phyloP scores from a whole-genome alignment of 2,329 filamentous ascomycete species.

The Ilyonectria sp. region DNA sequence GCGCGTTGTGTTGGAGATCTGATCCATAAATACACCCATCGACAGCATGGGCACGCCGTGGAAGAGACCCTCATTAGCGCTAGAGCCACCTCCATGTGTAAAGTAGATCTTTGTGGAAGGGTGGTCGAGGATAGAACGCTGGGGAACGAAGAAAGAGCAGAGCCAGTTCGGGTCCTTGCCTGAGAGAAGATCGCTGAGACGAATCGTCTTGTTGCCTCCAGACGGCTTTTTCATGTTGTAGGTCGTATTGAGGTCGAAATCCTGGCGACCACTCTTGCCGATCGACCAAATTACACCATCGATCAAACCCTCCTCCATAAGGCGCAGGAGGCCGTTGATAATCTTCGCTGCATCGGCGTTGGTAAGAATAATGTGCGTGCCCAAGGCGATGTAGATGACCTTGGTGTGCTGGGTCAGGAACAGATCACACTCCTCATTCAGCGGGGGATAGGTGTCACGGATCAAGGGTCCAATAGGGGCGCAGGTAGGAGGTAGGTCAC shows the following conservation, averaged over 20 bases:
- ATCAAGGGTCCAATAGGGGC: conserved; percentile 57
- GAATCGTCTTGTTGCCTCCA: background rate
- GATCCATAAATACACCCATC: conserved; percentile 56
- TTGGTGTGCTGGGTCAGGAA: conserved; percentile 50
- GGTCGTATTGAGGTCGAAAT: conserved; percentile 29
- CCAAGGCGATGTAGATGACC: conserved; percentile 56
- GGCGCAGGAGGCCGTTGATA: conserved; percentile 45
- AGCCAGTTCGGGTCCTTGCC: conserved; percentile 46
- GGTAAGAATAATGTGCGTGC: conserved; percentile 55
- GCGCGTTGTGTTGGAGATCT: conserved; percentile 52
- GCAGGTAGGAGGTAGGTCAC: conserved; percentile 57
- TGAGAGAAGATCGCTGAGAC: conserved; percentile 39
- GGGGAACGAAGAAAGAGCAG: conserved; percentile 53
- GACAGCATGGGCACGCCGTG: conserved; percentile 53
- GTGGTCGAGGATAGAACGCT: conserved; percentile 55
- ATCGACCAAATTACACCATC: conserved; percentile 57
- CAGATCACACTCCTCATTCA: conserved; percentile 41
- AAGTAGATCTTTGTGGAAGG: conserved; percentile 51
- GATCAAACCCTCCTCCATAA: conserved; percentile 43
- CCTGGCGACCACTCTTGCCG: conserved; percentile 39
- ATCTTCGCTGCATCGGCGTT: conserved; percentile 47
- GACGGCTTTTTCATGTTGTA: background rate
- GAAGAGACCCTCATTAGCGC: conserved; percentile 55
- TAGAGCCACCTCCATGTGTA: conserved; percentile 56
- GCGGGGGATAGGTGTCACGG: conserved; percentile 48